Evolutionary conservation across 495 filamentous ascomycete genomes (phyloP).

Genomic region (Aspergillus mulundensis): DNA sequence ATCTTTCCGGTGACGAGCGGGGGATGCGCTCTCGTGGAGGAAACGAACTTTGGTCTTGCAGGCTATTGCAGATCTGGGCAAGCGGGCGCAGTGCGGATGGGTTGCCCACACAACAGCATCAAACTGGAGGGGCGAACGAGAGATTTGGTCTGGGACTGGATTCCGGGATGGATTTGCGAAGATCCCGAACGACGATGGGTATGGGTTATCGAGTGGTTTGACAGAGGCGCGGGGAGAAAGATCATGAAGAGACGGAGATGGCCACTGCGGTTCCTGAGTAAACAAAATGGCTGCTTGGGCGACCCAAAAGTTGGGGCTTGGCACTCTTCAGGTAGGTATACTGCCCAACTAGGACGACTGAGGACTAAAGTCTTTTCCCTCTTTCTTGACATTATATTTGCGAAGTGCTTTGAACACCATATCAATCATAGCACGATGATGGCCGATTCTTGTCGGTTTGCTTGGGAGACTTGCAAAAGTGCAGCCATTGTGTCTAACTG

Average conservation of each 20-base stretch:
- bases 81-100: conserved; percentile 12
- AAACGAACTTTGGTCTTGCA: conserved; percentile 20
- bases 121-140: background rate
- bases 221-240: conserved; percentile 1
- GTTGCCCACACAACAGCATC: conserved; percentile 9
- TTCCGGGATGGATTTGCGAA: background rate
- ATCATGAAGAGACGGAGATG: background rate
- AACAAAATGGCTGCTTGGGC: conserved; percentile 13
- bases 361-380: background rate
- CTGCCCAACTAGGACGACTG: background rate
- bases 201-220: background rate
- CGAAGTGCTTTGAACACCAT: background rate
- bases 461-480: too few species aligned
- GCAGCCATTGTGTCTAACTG: too few species aligned
- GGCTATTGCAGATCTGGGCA: conserved; percentile 21
- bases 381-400: background rate
- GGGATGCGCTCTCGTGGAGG: conserved; percentile 1
- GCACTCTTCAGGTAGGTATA: background rate
- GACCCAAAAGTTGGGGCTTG: conserved; percentile 13
- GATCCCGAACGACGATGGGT: background rate
- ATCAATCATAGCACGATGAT: too few species aligned
- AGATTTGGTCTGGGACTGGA: background rate
- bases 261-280: background rate
- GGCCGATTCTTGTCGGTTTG: too few species aligned
- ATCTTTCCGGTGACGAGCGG: background rate